Evolutionary conservation across 345 rosid species (phyloP), one percentile per base, ranked within the genome.

Genomic region (Corchorus olitorius): DNA sequence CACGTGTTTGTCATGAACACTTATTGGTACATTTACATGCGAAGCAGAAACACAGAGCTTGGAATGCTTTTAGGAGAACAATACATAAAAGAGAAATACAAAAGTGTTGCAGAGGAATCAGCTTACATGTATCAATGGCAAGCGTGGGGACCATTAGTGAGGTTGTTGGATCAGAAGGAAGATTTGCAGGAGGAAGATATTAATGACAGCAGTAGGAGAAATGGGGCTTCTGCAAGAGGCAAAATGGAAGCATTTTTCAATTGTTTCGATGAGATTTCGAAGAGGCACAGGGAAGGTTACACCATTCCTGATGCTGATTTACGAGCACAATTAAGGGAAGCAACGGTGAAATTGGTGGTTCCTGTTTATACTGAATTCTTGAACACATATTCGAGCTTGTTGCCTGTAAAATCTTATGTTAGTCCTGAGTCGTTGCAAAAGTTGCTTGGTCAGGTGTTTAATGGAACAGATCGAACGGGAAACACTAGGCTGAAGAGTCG

Each of bases 1-100:
- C 81, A 78, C 61, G 75, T 88, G 15, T 88, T 87, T 41, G 75
- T 88, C 53, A 88, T 88, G 91, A 88, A 87, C 88, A 86, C 87
- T 4, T 83, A 87, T 60, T 90, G 92, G 94, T 90, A 90, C 82
- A 85, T 90, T 61, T 87, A 88, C 83, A 87, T 85, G 91, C 83
- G 92, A 59, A 80, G 84, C 1, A 81, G 84, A 70, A 88, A 84
- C 79, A 85, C 90, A 1, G 92, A 88, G 60, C 88, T 88, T 8
- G 87, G 85, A 33, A 83, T 81, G 75, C 80, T 90, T 65, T 65
- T 88, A 27, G 92, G 91, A 56, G 85, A 87, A 43, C 82, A 86
- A 65, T 80, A 80, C 79, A 53, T 86, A 84, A 88, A 80, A 67
- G 62, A 70, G 75, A 80, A 62, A 14, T 87, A 81, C 89, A 88